Evolutionary conservation across 1,284 basidiomycete species (phyloP).

Genomic region (Agaricales sp.): DNA sequence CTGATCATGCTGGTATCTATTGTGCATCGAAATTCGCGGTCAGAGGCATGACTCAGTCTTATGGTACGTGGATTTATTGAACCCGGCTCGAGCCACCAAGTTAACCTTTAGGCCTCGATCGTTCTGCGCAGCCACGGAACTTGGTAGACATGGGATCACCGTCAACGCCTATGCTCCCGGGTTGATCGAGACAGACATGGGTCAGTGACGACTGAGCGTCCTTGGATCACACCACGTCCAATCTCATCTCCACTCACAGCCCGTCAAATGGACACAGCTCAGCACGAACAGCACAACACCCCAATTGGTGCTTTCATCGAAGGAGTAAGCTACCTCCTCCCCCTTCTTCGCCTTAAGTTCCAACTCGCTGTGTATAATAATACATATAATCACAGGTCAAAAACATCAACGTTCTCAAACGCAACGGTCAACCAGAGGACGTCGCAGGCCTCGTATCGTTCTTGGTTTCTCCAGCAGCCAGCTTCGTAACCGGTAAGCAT

Average conservation of each 20-base stretch:
- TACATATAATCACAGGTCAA: neutral
- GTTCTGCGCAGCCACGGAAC: neutral
- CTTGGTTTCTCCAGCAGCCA: constrained; percentile 11
- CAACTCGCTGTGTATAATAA: too few relatives aligned
- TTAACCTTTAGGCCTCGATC: too few relatives aligned
- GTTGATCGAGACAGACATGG: neutral
- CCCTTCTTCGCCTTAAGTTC: too few relatives aligned
- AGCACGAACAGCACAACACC: too few relatives aligned
- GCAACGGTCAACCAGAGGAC: constrained; percentile 10
- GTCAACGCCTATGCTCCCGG: neutral
- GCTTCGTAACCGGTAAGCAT: constrained; percentile 14
- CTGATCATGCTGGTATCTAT: neutral
- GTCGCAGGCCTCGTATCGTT: constrained; percentile 14
- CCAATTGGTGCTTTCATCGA: too few relatives aligned
- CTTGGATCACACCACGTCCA: too few relatives aligned
- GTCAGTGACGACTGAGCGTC: too few relatives aligned
- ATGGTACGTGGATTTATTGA: too few relatives aligned
- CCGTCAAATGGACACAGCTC: too few relatives aligned
- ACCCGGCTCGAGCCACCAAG: too few relatives aligned
- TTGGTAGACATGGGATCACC: neutral
- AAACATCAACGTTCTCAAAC: neutral
- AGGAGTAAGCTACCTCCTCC: too few relatives aligned
- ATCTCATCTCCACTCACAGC: too few relatives aligned
- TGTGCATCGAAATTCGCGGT: neutral
- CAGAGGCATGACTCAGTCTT: neutral